Base-by-base conservation (phyloP, 305 asterid genomes). In the Fraxinus paxiana region DNA sequence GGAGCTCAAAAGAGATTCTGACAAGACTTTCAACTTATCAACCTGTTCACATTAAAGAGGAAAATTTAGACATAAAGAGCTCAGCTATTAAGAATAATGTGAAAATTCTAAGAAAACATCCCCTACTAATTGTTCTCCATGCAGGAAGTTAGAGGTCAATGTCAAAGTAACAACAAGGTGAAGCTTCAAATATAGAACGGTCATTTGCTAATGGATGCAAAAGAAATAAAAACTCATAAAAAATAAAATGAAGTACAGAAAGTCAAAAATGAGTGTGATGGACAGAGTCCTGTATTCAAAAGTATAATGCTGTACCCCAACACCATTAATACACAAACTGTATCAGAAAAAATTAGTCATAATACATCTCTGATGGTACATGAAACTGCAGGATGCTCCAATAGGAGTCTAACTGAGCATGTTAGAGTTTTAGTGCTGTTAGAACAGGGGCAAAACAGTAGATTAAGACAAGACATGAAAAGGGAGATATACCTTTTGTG, bases 1-100 rank as follows among this genome's bases (percentile, higher is more conserved):
- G 59, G 99, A 96, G 91, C 92, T 94, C 77, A 91, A 90, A 75
- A 96, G 93, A 84, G 99, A 96, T 88, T 94, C 98, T 33, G 92
- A 90, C 85, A 96, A 88, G 81, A 96, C 93, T 88, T 94, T 94
- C 89, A 96, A 85, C 88, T 96, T 96, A 87, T 96, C 99, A 87
- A 96, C 94, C 99, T 96, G 90, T 79, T 80, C 85, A 84, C 7
- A 86, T 82, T 82, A 81, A 82, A 77, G 82, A 82, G 59, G 51
- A 38, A 84, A 43, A 28, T 78, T 84, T 81, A 86, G 78, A 80
- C 69, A 84, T 54, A 51, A 34, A 61, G 61, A 80, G 35, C 35
- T 63, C 20, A 24, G 33, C 70, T 33, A 72, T 51, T 67, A 72
- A 63, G 35, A 28, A 7, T 78, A 67, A 59, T 33, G 26, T 15